Evolutionary conservation across 2,329 filamentous ascomycete species (phyloP), one percentile per base, ranked within the genome.

Genomic region (Aspergillus jensenii): DNA sequence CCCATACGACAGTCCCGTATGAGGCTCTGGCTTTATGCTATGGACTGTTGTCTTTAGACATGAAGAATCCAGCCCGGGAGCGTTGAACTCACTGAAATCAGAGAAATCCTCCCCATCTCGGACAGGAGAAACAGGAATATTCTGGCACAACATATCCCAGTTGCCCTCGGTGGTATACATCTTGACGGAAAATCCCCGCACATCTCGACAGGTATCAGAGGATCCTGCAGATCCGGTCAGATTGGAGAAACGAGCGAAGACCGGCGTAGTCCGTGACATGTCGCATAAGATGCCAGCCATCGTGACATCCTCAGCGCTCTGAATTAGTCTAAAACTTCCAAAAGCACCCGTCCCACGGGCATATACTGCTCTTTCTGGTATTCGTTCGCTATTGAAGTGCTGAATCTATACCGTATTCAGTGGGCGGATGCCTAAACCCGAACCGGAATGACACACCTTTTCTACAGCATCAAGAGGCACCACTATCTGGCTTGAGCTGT

Each of bases 111-210:
- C 23, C 8, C 21, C 43, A 45, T 12, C 19, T 6, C 41, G 11
- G 4, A 45, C 21, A 14, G 25, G 11, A 19, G 21, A 23, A 11
- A 21, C 11, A 4, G 19, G 19, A 52, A 78, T 79, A 65, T 81
- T 80, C 11, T 79, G 59, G 6, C 78, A 77, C 8, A 82, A 78
- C 37, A 81, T 77, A 58, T 82, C 79, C 43, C 79, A 80, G 61
- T 80, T 80, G 6, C 79, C 79, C 55, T 82, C 78, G 37, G 71
- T 70, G 0, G 79, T 82, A 54, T 80, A 78, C 59, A 81, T 77
- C 61, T 82, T 82, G 66, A 82, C 76, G 7, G 79, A 78, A 43
- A 81, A 81, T 0, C 79, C 79, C 55, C 79, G 74, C 2, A 77
- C 76, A 57, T 82, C 78, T 23, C 79, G 72, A 9, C 75, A 79